Conservation (phyloP, 768 basidiomycete species). For the Hericium coralloides region DNA sequence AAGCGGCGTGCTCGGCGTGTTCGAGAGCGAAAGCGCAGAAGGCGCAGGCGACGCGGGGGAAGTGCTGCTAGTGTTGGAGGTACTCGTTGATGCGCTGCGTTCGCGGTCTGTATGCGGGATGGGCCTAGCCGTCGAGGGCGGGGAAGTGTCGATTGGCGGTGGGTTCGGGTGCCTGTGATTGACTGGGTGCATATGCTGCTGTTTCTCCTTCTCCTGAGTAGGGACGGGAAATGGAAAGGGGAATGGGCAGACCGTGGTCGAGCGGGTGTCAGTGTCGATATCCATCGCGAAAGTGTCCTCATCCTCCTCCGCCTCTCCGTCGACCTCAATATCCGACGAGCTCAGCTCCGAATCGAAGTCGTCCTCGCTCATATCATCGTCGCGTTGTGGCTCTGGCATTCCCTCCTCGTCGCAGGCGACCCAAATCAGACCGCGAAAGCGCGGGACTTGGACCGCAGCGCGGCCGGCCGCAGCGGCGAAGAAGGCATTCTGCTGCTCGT, state of each 20-base stretch:
- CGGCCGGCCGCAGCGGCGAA: slow-evolving; percentile 36
- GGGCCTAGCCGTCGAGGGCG: slow-evolving; percentile 21
- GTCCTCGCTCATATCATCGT: slow-evolving; percentile 18
- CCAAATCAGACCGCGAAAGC: slow-evolving; percentile 66
- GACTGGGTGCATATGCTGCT: slow-evolving; percentile 44
- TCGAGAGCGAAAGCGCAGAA: slow-evolving; percentile 8
- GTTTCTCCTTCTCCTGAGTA: slow-evolving; percentile 12
- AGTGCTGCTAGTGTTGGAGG: slow-evolving; percentile 10
- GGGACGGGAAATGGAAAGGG: slow-evolving; percentile 1
- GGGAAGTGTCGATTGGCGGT: slow-evolving; percentile 14
- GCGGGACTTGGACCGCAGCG: slow-evolving; percentile 26
- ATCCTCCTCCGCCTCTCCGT: slow-evolving; percentile 12
- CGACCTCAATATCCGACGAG: slow-evolving; percentile 3
- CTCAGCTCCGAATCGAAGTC: slow-evolving; percentile 13
- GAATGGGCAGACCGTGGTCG: slow-evolving; percentile 7
- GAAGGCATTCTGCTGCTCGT: slow-evolving; percentile 73
- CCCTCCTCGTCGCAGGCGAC: slow-evolving; percentile 68
- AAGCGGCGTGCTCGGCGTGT: slow-evolving; percentile 13
- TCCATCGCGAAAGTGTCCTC: slow-evolving; percentile 22
- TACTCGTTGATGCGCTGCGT: slow-evolving; percentile 12
- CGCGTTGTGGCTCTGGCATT: slow-evolving; percentile 11
- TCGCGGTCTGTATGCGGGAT: slow-evolving; percentile 23
- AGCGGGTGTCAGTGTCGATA: slow-evolving; percentile 26
- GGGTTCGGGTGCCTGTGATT: slow-evolving; percentile 8
- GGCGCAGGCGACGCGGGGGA: slow-evolving; percentile 17